These are phyloP conservation scores for Boletus subcaerulescens DNA, from an alignment of 768 basidiomycete species.

Conservation along the genomic window DNA sequence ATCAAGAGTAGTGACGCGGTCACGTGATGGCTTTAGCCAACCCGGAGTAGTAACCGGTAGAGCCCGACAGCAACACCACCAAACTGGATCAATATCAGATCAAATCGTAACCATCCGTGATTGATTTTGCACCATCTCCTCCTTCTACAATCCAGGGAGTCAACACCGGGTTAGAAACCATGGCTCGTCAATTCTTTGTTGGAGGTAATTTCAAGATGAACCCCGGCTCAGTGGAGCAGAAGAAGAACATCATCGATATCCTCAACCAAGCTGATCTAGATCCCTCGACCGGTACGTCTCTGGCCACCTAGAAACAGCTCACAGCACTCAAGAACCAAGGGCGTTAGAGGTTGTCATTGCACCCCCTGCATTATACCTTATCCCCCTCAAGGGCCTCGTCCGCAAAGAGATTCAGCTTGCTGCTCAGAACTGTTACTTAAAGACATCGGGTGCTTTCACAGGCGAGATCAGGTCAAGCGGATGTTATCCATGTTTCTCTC, in stretches of 20 bases:
- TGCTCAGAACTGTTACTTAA: conserved; percentile 90
- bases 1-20: no score
- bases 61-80: not conserved
- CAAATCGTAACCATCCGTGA: not conserved
- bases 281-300: conserved; percentile 60
- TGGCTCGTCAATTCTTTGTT: conserved; percentile 88
- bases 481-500: not conserved
- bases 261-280: conserved; percentile 84
- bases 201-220: conserved; percentile 99
- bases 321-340: conserved; percentile 7
- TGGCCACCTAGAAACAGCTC: not conserved
- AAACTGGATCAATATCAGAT: not conserved
- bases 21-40: no score
- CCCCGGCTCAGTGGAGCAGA: conserved; percentile 62
- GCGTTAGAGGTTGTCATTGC: conserved; percentile 86
- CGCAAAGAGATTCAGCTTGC: conserved; percentile 72
- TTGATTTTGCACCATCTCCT: not conserved
- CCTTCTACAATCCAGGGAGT: not conserved
- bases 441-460: conserved; percentile 87
- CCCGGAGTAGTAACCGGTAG: not conserved
- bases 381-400: conserved; percentile 62
- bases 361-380: conserved; percentile 85
- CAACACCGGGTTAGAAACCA: conserved; percentile 24
- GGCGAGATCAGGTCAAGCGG: conserved; percentile 85
- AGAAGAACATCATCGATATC: conserved; percentile 59